These are phyloP conservation scores for Ustulina deusta DNA, from an alignment of 2,329 filamentous ascomycete species.

Conservation along the genomic window DNA sequence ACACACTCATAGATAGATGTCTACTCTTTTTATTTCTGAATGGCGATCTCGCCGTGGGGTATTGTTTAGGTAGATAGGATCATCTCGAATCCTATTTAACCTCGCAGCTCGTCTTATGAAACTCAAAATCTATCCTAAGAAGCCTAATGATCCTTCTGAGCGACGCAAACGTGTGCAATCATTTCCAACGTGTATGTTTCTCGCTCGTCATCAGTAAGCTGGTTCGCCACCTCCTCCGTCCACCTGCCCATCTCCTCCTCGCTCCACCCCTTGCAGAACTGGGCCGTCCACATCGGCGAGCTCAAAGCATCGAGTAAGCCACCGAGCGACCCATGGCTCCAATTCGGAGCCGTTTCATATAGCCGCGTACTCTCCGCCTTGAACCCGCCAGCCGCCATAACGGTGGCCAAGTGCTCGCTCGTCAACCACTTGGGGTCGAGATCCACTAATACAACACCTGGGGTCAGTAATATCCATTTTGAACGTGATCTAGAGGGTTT, in stretches of 20 bases:
- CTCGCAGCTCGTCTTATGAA: background rate
- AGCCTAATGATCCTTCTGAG: constrained; percentile 31
- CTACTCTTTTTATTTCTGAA: background rate
- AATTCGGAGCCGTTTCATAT: constrained; percentile 36
- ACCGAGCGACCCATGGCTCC: constrained; percentile 36
- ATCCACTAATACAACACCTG: constrained; percentile 26
- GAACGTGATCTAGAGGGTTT: too few species aligned
- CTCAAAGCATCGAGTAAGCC: constrained; percentile 36
- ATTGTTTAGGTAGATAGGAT: background rate
- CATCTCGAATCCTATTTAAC: background rate
- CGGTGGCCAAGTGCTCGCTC: constrained; percentile 39
- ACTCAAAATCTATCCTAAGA: background rate
- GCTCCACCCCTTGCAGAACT: constrained; percentile 43
- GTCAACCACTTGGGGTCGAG: constrained; percentile 43
- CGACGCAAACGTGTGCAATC: constrained; percentile 44
- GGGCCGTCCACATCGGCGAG: constrained; percentile 43
- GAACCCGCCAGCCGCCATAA: constrained; percentile 43
- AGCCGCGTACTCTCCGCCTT: constrained; percentile 29
- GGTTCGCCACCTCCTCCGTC: constrained; percentile 41
- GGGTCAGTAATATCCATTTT: background rate
- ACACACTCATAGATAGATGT: constrained; percentile 49
- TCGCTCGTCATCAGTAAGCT: constrained; percentile 42
- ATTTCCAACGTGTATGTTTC: constrained; percentile 39
- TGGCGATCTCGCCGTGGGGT: background rate
- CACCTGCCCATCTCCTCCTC: constrained; percentile 41